Evolutionary conservation across 129 eudicot species (phyloP).

Genomic region (Cynara cardunculus): DNA sequence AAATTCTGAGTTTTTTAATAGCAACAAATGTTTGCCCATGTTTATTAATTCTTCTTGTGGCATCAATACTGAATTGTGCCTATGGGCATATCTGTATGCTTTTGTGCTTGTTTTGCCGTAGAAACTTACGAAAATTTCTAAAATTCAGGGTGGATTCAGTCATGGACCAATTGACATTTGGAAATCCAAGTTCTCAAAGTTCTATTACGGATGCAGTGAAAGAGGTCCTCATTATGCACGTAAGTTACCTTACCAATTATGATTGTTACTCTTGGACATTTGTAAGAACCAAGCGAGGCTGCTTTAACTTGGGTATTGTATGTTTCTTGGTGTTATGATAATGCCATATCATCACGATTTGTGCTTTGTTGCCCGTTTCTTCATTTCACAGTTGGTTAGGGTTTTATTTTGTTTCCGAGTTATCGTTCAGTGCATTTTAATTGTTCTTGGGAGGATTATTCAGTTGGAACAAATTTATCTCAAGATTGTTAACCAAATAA

Average conservation of each 20-base stretch:
- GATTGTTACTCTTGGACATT: constrained; percentile 1
- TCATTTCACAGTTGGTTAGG: background rate
- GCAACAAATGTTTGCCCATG: background rate
- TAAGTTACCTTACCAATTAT: constrained; percentile 41
- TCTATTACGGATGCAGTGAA: constrained; percentile 87
- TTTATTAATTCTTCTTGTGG: background rate
- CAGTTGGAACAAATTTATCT: background rate
- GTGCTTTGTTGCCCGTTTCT: background rate
- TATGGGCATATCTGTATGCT: background rate
- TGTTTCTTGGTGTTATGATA: background rate
- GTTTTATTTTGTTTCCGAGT: background rate
- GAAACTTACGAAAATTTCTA: background rate
- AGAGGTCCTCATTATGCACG: constrained; percentile 76
- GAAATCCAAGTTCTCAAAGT: constrained; percentile 66
- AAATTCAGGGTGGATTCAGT: constrained; percentile 46
- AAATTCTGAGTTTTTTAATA: background rate
- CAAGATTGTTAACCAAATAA: background rate
- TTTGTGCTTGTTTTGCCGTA: background rate
- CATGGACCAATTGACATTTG: constrained; percentile 80
- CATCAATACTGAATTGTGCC: background rate
- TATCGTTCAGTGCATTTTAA: background rate
- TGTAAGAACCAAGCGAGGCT: background rate
- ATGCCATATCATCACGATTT: background rate
- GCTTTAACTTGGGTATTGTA: background rate
- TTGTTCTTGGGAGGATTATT: background rate